These are phyloP conservation scores for Aspergillus amoenus DNA, from an alignment of 2,329 filamentous ascomycete genomes.

Conservation along the genomic window DNA sequence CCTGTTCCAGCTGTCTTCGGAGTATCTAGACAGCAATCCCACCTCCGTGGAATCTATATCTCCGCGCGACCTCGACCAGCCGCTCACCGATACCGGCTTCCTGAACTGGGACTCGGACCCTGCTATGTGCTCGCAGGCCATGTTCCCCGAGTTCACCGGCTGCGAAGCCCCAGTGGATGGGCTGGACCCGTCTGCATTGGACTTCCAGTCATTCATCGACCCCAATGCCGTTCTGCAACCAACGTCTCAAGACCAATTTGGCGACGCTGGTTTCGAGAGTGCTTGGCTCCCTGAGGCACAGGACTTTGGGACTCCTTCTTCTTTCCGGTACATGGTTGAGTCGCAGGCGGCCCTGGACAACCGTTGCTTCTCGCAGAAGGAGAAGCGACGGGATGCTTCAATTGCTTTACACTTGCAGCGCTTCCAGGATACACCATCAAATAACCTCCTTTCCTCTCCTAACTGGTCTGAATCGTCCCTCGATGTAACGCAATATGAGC, in stretches of 20 bases:
- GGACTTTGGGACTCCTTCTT: slow-evolving; percentile 15
- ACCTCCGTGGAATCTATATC: slow-evolving; percentile 32
- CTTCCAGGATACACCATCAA: slow-evolving; percentile 33
- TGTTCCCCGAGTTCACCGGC: slow-evolving; percentile 26
- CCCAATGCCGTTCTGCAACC: slow-evolving; percentile 15
- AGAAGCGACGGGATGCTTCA: slow-evolving; percentile 43
- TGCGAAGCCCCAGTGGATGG: slow-evolving; percentile 22
- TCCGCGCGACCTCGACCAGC: slow-evolving; percentile 28
- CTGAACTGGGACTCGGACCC: slow-evolving; percentile 23
- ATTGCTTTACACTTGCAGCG: slow-evolving; percentile 44
- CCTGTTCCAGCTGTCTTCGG: slow-evolving; percentile 31
- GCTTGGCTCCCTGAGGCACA: slow-evolving; percentile 16
- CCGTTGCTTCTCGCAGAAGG: slow-evolving; percentile 35
- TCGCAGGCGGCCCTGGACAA: slow-evolving; percentile 38
- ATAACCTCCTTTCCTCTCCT: slow-evolving; percentile 33
- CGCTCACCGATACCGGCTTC: slow-evolving; percentile 25
- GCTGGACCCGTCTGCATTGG: slow-evolving; percentile 18
- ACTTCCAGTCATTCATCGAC: slow-evolving; percentile 17
- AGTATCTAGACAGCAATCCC: slow-evolving; percentile 29
- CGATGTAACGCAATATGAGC: slow-evolving; percentile 22
- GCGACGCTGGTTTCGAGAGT: slow-evolving; percentile 5
- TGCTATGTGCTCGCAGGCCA: slow-evolving; percentile 18
- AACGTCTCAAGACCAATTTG: slow-evolving; percentile 3
- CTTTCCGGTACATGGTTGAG: slow-evolving; percentile 35
- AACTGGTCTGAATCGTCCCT: slow-evolving; percentile 31